Evolutionary conservation across 768 basidiomycete genomes (phyloP), one percentile per base, ranked within the genome.

Genomic region (Pluteus cervinus): DNA sequence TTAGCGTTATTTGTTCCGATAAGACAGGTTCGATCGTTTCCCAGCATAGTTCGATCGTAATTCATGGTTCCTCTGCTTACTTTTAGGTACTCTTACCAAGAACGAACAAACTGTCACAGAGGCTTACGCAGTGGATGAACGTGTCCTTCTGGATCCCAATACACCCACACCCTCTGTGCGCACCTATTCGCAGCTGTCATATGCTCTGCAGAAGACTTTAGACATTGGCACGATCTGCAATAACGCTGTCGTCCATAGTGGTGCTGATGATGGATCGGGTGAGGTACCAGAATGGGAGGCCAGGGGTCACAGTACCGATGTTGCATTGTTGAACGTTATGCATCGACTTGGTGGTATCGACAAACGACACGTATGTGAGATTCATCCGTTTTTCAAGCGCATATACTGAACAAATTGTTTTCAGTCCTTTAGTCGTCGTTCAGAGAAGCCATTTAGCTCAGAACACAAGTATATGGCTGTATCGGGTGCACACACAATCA

Each of bases 1-100:
- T 97, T 9, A 91, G 86, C n/a, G 93, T 98, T 7, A 93, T 98
- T 44, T 98, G 93, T 53, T 91, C 91, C 3, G 93, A 97, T 61
- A 98, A 97, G 62, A 97, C 94, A 30, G 92, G 89, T 80, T 46
- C 35, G 71, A 15, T 22, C 16, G 6, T 23, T 46, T 7, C 15
- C 16, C 2, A 9, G 24, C 24, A 4, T 33, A 17, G 5, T 29
- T 29, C 5, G 26, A 15, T 20, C 3, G 10, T 14, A 16, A 33
- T 29, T 44, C 36, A 47, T 45, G 23, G 25, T 37, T 25, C 33
- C 23, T 10, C 6, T 39, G 26, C 17, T 38, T 12, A 35, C 18
- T 24, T 72, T n/a, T 14, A 71, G 89, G 92, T 14, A 98, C 93
- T 1, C 61, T 97, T 43, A 98, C 93, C 1, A 91, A 81, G 59